phyloP scores from a whole-genome alignment of 202 grass and related monocot genomes.

The Panicum hallii region DNA sequence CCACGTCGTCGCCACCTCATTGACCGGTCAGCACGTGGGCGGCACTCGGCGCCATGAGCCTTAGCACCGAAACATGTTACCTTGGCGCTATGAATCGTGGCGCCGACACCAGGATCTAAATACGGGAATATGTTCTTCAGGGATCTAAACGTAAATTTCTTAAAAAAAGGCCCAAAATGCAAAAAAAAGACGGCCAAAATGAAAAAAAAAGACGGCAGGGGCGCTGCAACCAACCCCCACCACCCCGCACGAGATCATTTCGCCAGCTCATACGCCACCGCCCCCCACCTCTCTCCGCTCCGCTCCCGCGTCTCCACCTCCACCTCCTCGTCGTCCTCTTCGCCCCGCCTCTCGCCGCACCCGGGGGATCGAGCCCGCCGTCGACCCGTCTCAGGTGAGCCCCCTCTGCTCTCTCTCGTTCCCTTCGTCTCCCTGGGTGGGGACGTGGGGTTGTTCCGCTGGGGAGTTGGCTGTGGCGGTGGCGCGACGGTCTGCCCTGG shows the following conservation, averaged over 20 bases:
- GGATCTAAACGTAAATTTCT: too few relatives aligned
- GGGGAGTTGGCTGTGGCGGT: background rate
- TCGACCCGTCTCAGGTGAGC: conserved; percentile 18
- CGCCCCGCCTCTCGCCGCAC: background rate
- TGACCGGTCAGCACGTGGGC: too few relatives aligned
- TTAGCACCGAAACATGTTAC: too few relatives aligned
- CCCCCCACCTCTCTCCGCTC: background rate
- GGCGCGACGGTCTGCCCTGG: background rate
- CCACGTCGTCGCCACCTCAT: too few relatives aligned
- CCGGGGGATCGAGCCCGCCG: background rate
- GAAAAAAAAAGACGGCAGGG: too few relatives aligned
- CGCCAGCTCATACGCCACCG: conserved; percentile 39
- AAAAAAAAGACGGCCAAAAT: too few relatives aligned
- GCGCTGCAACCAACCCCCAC: conserved; percentile 10
- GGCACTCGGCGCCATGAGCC: too few relatives aligned
- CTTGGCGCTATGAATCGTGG: too few relatives aligned
- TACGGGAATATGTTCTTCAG: too few relatives aligned
- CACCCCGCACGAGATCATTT: conserved; percentile 27
- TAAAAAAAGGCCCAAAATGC: too few relatives aligned
- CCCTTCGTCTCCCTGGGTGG: background rate
- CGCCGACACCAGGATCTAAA: too few relatives aligned
- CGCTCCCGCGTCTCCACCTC: background rate
- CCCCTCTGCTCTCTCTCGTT: background rate
- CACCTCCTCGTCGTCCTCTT: background rate
- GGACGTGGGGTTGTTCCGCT: background rate